Percentiles rank a stretch among this genome's conserved stretches.
Evolutionary conservation across 768 basidiomycete species (phyloP).

Genomic region (Termitomyces sp.): DNA sequence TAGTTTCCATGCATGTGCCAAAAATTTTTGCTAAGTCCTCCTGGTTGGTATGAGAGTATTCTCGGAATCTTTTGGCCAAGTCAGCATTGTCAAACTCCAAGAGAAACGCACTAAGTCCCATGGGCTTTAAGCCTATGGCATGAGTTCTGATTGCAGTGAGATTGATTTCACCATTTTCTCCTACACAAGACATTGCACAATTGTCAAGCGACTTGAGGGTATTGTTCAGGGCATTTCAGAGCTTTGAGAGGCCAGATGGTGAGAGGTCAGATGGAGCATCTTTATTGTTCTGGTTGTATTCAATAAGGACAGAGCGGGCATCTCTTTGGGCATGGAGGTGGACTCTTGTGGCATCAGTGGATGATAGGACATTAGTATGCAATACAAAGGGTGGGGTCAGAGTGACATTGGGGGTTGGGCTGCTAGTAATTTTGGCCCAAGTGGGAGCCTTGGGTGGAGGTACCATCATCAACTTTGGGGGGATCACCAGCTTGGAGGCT

Average conservation of each 20-base stretch:
- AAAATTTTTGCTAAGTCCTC: neutral
- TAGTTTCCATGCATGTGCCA: neutral
- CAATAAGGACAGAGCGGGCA: neutral
- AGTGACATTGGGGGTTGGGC: no score
- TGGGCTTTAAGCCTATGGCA: neutral
- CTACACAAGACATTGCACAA: no score
- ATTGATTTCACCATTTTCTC: neutral
- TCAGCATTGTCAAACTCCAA: neutral
- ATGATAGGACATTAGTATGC: neutral
- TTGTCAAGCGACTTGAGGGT: neutral
- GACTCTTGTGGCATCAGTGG: neutral
- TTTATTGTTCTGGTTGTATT: neutral
- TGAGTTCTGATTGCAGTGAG: neutral
- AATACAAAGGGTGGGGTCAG: neutral
- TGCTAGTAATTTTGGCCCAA: neutral
- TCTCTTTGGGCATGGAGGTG: neutral
- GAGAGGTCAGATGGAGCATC: neutral
- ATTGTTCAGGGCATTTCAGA: neutral
- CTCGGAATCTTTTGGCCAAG: neutral
- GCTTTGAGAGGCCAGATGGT: neutral
- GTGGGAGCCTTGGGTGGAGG: neutral
- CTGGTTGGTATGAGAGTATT: neutral
- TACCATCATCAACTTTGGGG: no score
- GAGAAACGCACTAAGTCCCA: neutral
- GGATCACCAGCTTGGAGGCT: no score